Percentiles rank a stretch among this genome's conserved stretches.
Evolutionary conservation across 768 basidiomycete species (phyloP).

Genomic region (Amanita inopinata): DNA sequence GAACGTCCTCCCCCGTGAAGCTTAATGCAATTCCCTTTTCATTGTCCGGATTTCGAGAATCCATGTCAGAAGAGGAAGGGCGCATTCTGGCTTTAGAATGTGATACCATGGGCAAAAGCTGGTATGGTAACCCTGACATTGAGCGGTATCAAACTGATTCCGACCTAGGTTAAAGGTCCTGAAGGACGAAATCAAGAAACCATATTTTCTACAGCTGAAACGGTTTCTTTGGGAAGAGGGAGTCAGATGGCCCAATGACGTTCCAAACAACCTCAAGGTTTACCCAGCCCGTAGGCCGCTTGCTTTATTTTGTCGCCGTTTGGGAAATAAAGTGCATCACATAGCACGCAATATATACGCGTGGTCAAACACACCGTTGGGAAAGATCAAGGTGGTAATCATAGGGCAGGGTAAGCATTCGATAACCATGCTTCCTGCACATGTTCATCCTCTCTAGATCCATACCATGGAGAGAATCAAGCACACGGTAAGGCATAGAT

Average conservation of each 20-base stretch:
- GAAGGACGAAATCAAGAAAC: slow-evolving; percentile 64
- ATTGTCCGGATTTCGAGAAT: slow-evolving; percentile 37
- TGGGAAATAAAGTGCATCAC: background rate
- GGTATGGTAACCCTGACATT: slow-evolving; percentile 29
- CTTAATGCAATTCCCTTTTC: slow-evolving; percentile 69
- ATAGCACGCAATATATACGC: slow-evolving; percentile 76
- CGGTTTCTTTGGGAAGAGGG: slow-evolving; percentile 59
- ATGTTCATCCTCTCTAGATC: slow-evolving; percentile 34
- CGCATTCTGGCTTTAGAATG: slow-evolving; percentile 57
- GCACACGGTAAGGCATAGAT: slow-evolving; percentile 57
- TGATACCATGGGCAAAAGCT: slow-evolving; percentile 64
- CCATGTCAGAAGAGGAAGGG: slow-evolving; percentile 48
- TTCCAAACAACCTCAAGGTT: slow-evolving; percentile 39
- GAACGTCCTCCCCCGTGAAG: slow-evolving; percentile 17
- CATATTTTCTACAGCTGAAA: slow-evolving; percentile 70
- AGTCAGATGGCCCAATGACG: slow-evolving; percentile 41
- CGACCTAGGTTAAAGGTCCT: slow-evolving; percentile 58
- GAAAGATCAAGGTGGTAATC: slow-evolving; percentile 80
- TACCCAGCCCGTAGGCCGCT: slow-evolving; percentile 69
- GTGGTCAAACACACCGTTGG: slow-evolving; percentile 85
- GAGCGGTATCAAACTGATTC: background rate
- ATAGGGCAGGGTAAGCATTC: slow-evolving; percentile 51
- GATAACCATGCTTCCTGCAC: background rate
- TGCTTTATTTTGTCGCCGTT: slow-evolving; percentile 1
- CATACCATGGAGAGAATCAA: slow-evolving; percentile 72